Evolutionary conservation across 2,329 filamentous ascomycete species (phyloP).

Genomic region (Cytospora mali): DNA sequence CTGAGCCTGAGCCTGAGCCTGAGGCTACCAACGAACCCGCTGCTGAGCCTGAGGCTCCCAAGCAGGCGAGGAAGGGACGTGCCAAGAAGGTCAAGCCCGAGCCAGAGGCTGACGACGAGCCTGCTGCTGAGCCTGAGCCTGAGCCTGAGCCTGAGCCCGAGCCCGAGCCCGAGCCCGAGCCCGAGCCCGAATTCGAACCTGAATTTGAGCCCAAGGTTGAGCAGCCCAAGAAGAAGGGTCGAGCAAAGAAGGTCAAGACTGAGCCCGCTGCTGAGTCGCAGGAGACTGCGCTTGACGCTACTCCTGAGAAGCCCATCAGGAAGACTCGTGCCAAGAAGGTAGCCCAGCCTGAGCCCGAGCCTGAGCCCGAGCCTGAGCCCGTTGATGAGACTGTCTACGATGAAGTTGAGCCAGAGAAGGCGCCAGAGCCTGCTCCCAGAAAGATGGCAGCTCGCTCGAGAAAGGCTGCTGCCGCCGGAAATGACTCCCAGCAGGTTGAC

Average conservation of each 20-base stretch:
- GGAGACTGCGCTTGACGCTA: background rate
- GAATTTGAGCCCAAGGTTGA: slow-evolving; percentile 29
- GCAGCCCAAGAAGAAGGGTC: slow-evolving; percentile 33
- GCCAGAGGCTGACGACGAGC: slow-evolving; percentile 18
- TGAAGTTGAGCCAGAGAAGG: slow-evolving; percentile 25
- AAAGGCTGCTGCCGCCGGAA: slow-evolving; percentile 14
- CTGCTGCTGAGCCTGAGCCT: slow-evolving; percentile 48
- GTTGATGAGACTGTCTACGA: slow-evolving; percentile 34
- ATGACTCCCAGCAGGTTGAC: slow-evolving; percentile 20
- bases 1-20: background rate
- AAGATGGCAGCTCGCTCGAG: slow-evolving; percentile 20
- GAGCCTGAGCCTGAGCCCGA: too few species aligned
- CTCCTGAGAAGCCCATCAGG: slow-evolving; percentile 49
- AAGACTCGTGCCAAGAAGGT: slow-evolving; percentile 34
- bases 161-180: slow-evolving; percentile 23
- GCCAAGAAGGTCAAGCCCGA: slow-evolving; percentile 36
- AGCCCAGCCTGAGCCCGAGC: slow-evolving; percentile 26
- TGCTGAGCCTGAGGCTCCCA: slow-evolving; percentile 53
- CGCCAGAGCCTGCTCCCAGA: slow-evolving; percentile 13
- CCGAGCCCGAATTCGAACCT: slow-evolving; percentile 25
- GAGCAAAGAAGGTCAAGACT: slow-evolving; percentile 34
- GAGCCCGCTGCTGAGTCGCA: slow-evolving; percentile 34
- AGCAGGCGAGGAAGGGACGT: slow-evolving; percentile 41
- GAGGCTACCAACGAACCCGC: slow-evolving; percentile 46
- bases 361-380: slow-evolving; percentile 51